These are phyloP conservation scores for Calonectria pauciramosa DNA, from an alignment of 2,329 filamentous ascomycete species.

Conservation along the genomic window DNA sequence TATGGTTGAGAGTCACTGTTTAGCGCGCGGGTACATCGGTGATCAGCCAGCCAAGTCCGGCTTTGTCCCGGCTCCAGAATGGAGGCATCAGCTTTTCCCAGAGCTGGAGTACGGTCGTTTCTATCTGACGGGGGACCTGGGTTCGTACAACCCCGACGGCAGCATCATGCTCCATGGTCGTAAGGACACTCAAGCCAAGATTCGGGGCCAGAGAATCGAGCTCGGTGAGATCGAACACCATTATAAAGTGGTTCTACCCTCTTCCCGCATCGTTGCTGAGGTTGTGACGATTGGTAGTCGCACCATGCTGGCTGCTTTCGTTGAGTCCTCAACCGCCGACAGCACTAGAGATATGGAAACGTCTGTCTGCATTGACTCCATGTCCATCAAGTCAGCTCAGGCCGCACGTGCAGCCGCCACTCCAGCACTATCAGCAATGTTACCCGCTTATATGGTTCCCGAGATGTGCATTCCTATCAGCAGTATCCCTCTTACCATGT, in stretches of 20 bases:
- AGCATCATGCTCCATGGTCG: slow-evolving; percentile 20
- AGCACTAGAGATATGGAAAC: too few species aligned
- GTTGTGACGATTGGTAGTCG: not conserved
- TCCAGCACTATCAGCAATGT: too few species aligned
- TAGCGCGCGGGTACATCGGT: slow-evolving; percentile 23
- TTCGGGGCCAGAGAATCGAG: slow-evolving; percentile 30
- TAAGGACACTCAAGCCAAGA: slow-evolving; percentile 19
- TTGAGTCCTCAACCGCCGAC: not conserved
- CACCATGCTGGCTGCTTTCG: slow-evolving; percentile 5
- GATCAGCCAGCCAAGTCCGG: slow-evolving; percentile 1
- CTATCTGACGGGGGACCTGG: not conserved
- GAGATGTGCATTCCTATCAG: too few species aligned
- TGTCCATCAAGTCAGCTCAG: too few species aligned
- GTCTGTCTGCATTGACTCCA: too few species aligned
- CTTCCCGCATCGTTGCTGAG: slow-evolving; percentile 14
- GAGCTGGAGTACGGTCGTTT: not conserved
- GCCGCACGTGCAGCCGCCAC: too few species aligned
- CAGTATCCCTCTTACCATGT: too few species aligned
- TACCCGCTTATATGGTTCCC: too few species aligned
- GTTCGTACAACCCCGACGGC: slow-evolving; percentile 15
- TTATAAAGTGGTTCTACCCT: slow-evolving; percentile 6
- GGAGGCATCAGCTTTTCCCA: not conserved
- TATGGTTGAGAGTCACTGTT: slow-evolving; percentile 27
- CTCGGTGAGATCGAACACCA: slow-evolving; percentile 31
- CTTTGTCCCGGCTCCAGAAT: not conserved